Evolutionary conservation across 208 protist genomes (phyloP).

Genomic region (Crithidia sp.): DNA sequence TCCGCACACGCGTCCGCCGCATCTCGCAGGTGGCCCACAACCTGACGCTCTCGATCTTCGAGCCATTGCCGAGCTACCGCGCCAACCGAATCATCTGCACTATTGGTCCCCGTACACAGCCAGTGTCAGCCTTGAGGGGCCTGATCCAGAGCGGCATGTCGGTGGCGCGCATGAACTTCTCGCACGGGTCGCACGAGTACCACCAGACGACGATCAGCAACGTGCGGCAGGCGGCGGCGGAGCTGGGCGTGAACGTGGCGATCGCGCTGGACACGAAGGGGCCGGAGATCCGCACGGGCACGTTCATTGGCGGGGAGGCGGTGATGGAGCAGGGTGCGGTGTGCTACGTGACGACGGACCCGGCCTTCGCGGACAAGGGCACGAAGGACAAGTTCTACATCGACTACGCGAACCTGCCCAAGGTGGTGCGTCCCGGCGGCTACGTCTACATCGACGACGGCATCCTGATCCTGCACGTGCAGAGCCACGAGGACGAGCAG

Average conservation of each 20-base stretch:
- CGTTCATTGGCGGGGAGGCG: constrained; percentile 78
- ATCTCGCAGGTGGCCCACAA: constrained; percentile 92
- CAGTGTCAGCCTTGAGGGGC: constrained; percentile 90
- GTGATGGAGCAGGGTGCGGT: constrained; percentile 69
- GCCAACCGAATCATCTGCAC: constrained; percentile 97
- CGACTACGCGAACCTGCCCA: constrained; percentile 91
- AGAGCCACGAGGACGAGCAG: constrained; percentile 70
- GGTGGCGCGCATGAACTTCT: constrained; percentile 98
- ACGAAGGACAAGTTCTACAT: constrained; percentile 89
- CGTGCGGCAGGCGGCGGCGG: constrained; percentile 88
- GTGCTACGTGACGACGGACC: constrained; percentile 92
- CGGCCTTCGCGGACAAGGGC: constrained; percentile 79
- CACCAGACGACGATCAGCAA: constrained; percentile 96
- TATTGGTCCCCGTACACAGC: constrained; percentile 96
- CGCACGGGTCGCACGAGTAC: constrained; percentile 97
- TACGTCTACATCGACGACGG: constrained; percentile 97
- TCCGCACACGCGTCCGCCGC: background rate
- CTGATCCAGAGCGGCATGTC: constrained; percentile 97
- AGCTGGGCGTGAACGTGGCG: constrained; percentile 88
- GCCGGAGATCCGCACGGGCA: constrained; percentile 96
- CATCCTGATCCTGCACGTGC: constrained; percentile 92
- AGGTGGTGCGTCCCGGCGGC: constrained; percentile 80
- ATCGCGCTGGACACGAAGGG: constrained; percentile 98
- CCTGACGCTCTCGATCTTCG: constrained; percentile 87
- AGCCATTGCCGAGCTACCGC: constrained; percentile 77